Evolutionary conservation across 495 filamentous ascomycete genomes (phyloP), one percentile per base, ranked within the genome.

Genomic region (Trypethelium eluteriae): DNA sequence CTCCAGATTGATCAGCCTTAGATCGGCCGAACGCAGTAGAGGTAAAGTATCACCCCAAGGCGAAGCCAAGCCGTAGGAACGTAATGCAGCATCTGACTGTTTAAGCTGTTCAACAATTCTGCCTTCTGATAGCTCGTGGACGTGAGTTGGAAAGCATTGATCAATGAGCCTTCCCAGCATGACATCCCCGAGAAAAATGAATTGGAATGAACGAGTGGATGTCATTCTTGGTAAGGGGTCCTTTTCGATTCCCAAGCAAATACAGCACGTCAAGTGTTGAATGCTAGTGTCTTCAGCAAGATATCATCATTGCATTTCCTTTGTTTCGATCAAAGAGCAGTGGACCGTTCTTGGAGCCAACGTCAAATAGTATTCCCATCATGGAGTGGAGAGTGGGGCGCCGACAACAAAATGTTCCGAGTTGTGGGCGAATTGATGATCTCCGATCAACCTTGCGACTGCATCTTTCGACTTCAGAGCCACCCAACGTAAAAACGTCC

Each of bases 141-240:
- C 71, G 67, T 78, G 74, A 11, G 66, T 62, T 12, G 76, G 74
- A 65, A 75, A 73, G 62, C 80, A 70, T 71, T 80, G 76, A 69
- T 81, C 79, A 69, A 81, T 66, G 12, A 80, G 76, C 25, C 79
- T 76, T 59, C 71, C 79, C n/a, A 80, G 76, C 78, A 80, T 81
- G 10, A 78, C 75, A 66, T 81, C 79, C 67, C 79, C 78, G 64
- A 72, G 64, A 63, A 80, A 76, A 25, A 72, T 75, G 38, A 80
- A 62, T 6, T 39, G 66, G 64, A 66, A 70, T 5, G 61, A 39
- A 36, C 49, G 53, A 59, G 11, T 14, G 7, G 53, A 9, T 59
- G 53, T 32, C 53, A 59, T 59, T 59, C 18, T 59, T 6, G 53
- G 36, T 10, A 5, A 5, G 7, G 49, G 11, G 18, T 14, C 5